phyloP scores from a whole-genome alignment of 2,329 filamentous ascomycete genomes.

The Botrytis aclada region DNA sequence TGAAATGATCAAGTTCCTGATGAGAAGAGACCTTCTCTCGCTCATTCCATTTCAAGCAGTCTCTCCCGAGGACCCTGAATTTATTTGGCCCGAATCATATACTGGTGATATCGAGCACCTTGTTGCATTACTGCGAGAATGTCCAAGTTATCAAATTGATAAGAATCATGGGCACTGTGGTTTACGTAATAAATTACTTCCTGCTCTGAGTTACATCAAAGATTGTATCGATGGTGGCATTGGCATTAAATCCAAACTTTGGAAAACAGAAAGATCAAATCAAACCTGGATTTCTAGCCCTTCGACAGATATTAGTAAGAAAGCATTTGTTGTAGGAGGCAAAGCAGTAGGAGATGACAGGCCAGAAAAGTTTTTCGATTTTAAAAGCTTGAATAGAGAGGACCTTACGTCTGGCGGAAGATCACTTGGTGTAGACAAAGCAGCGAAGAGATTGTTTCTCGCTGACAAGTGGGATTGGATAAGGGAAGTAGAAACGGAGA shows the following conservation, averaged over 20 bases:
- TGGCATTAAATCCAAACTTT: constrained; percentile 29
- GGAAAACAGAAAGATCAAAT: constrained; percentile 29
- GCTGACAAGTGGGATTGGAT: constrained; percentile 59
- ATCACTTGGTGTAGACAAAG: constrained; percentile 48
- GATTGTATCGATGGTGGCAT: constrained; percentile 47
- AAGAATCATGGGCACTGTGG: constrained; percentile 72
- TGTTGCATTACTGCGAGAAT: constrained; percentile 60
- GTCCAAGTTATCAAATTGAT: constrained; percentile 71
- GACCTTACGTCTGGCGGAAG: constrained; percentile 52
- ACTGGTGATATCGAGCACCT: constrained; percentile 60
- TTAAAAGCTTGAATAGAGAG: constrained; percentile 48
- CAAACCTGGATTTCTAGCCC: constrained; percentile 29
- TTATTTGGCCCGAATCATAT: constrained; percentile 42
- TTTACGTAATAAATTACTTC: constrained; percentile 60
- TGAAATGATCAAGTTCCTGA: constrained; percentile 71
- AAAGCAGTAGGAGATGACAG: constrained; percentile 26
- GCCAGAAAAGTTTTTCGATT: constrained; percentile 29
- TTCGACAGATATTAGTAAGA: constrained; percentile 12
- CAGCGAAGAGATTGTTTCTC: constrained; percentile 54
- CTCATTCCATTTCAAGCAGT: constrained; percentile 54
- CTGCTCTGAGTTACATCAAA: constrained; percentile 63
- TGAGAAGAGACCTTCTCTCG: constrained; percentile 57
- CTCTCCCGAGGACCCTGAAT: constrained; percentile 41
- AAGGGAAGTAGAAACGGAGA: constrained; percentile 21
- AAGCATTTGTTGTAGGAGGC: constrained; percentile 28